Evolutionary conservation across 2,329 filamentous ascomycete species (phyloP), one percentile per base, ranked within the genome.

Genomic region (Penicillium sp.): DNA sequence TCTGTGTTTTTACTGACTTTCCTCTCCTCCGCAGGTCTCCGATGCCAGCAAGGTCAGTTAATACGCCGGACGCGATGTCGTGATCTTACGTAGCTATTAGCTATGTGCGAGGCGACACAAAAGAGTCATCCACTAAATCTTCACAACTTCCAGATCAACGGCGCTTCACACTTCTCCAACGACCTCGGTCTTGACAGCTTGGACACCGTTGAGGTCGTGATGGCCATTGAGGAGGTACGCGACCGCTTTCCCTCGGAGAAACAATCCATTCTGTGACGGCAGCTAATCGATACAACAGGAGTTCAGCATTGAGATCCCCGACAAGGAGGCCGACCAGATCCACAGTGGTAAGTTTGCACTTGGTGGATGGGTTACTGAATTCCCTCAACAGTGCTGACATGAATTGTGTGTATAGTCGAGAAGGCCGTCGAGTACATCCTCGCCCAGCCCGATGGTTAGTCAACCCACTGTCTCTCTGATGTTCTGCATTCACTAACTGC

Each of bases 141-240:
- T 24, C 48, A 60, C 60, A 47, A 62, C 58, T 42, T 38, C 56
- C 68, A 97, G 93, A 90, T 99, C 74, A 90, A 87, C 70, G 79
- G 85, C 60, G 82, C 81, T 50, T 88, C 93, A 55, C 92, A 97
- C 84, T 99, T 99, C 80, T 84, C 91, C 73, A 97, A 97, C 77
- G 93, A 99, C 79, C 89, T 99, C 61, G 94, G 92, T 63, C 83
- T 99, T 70, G 94, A 99, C 82, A 95, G 89, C 79, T 85, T 99
- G 77, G 94, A 99, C 77, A 97, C 94, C 61, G 94, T 99, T 61
- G 94, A 99, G 83, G 94, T 99, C 65, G 94, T 99, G 69, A 99
- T 99, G 94, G 94, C 94, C 64, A 97, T 99, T 79, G 94, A 99
- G 85, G 94, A 99, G 87, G 89, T 92, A 78, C 62, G 67, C 52